Evolutionary conservation across 208 protist genomes (phyloP).

Genomic region (Crithidia brevicula): DNA sequence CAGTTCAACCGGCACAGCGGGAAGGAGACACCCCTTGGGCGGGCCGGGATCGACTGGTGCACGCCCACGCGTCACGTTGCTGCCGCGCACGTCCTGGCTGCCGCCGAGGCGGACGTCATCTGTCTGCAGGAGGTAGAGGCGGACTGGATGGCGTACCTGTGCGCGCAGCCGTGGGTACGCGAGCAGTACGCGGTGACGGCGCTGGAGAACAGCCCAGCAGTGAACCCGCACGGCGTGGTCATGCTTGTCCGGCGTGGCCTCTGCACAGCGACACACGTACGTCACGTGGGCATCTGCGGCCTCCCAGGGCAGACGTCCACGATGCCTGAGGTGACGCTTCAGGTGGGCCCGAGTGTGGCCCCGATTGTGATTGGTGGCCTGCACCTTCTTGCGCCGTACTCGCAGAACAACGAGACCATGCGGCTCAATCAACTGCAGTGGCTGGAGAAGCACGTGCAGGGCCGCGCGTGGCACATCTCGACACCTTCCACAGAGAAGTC

Average conservation of each 20-base stretch:
- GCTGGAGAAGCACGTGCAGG: slow-evolving; percentile 39
- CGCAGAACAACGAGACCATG: slow-evolving; percentile 47
- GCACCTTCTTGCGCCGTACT: slow-evolving; percentile 61
- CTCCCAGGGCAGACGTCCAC: slow-evolving; percentile 51
- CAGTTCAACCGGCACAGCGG: slow-evolving; percentile 59
- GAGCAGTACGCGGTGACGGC: slow-evolving; percentile 44
- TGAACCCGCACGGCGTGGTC: slow-evolving; percentile 60
- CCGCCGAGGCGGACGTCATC: slow-evolving; percentile 57
- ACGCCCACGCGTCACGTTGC: slow-evolving; percentile 57
- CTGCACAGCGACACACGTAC: slow-evolving; percentile 17
- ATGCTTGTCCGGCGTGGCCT: slow-evolving; percentile 46
- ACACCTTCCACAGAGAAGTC: neutral
- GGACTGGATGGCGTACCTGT: slow-evolving; percentile 51
- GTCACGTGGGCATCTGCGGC: slow-evolving; percentile 47
- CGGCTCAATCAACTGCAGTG: slow-evolving; percentile 52
- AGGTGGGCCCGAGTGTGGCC: slow-evolving; percentile 31
- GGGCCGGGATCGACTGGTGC: slow-evolving; percentile 67
- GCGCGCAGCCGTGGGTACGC: slow-evolving; percentile 52
- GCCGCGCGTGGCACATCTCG: neutral
- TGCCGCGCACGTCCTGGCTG: slow-evolving; percentile 41
- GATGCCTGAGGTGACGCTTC: slow-evolving; percentile 51
- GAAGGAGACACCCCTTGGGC: slow-evolving; percentile 53
- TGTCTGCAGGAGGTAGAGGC: slow-evolving; percentile 69
- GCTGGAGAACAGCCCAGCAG: slow-evolving; percentile 34
- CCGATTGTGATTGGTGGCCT: slow-evolving; percentile 47